These are phyloP conservation scores for Irpex sp. DNA, from an alignment of 1,284 basidiomycete species.

Conservation along the genomic window DNA sequence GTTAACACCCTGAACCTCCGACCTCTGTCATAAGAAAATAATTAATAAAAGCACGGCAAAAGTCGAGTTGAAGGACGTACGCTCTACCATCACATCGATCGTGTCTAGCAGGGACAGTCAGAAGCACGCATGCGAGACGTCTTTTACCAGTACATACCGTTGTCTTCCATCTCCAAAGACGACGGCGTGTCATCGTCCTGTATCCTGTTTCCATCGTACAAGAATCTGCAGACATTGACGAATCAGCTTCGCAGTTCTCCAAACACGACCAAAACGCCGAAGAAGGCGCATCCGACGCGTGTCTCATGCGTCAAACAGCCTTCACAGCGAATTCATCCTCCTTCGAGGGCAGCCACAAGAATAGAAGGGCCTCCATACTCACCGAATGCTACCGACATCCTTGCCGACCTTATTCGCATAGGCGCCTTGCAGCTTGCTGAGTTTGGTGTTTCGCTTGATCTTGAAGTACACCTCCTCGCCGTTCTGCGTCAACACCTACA, in stretches of 20 bases:
- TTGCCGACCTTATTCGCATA: slow-evolving; percentile 95
- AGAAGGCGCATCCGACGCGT: not conserved
- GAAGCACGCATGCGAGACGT: not conserved
- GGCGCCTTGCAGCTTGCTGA: slow-evolving; percentile 90
- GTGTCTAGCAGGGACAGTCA: slow-evolving; percentile 47
- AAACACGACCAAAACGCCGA: not conserved
- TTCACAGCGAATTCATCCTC: slow-evolving; percentile 1
- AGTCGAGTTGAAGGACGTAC: slow-evolving; percentile 45
- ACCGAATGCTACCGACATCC: slow-evolving; percentile 85
- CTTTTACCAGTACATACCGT: slow-evolving; percentile 43
- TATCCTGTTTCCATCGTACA: slow-evolving; percentile 85
- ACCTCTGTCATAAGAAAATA: slow-evolving; percentile 26
- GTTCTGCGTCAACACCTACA: slow-evolving; percentile 68
- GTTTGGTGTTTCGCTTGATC: slow-evolving; percentile 92
- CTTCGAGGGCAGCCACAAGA: not conserved
- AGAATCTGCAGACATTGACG: slow-evolving; percentile 50
- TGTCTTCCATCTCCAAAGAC: slow-evolving; percentile 86
- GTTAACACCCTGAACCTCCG: slow-evolving; percentile 27
- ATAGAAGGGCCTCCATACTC: slow-evolving; percentile 27
- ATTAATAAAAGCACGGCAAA: slow-evolving; percentile 1
- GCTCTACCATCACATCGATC: slow-evolving; percentile 91
- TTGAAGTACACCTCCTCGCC: slow-evolving; percentile 97
- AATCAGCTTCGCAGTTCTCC: slow-evolving; percentile 1
- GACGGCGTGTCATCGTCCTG: slow-evolving; percentile 81
- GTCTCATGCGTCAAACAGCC: not conserved